Conservation (phyloP, 2,329 filamentous ascomycete genomes). For the Capronia americana region DNA sequence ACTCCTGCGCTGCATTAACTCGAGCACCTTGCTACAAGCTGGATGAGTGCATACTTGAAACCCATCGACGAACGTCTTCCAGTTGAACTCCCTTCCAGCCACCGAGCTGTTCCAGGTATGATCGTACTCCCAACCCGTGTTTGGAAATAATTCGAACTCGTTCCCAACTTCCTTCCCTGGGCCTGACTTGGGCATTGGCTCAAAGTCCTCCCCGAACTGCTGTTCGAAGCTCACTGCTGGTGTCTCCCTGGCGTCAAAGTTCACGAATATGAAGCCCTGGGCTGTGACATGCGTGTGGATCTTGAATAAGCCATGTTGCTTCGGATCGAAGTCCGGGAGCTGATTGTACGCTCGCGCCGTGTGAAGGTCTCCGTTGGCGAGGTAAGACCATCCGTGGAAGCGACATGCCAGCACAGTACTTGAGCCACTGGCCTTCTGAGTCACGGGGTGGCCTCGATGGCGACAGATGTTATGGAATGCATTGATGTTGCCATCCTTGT, state of each 20-base stretch:
- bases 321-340: constrained; percentile 64
- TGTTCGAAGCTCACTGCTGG: constrained; percentile 60
- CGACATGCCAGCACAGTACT: constrained; percentile 61
- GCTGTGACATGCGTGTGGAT: constrained; percentile 36
- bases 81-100: constrained; percentile 63
- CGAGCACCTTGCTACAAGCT: neutral
- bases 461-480: constrained; percentile 70
- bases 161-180: constrained; percentile 32
- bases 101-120: constrained; percentile 59
- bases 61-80: constrained; percentile 54
- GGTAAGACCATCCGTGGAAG: constrained; percentile 70
- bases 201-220: constrained; percentile 59
- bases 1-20: constrained; percentile 27
- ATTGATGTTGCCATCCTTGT: constrained; percentile 61
- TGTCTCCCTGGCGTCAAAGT: constrained; percentile 56
- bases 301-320: constrained; percentile 61
- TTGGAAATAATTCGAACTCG: constrained; percentile 56
- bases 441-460: constrained; percentile 64
- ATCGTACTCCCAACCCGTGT: constrained; percentile 62
- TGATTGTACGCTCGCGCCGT: constrained; percentile 66
- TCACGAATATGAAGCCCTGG: constrained; percentile 62
- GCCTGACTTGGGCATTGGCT: constrained; percentile 41
- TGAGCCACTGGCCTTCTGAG: constrained; percentile 44
- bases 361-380: constrained; percentile 62
- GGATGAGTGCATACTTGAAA: constrained; percentile 25